Conservation (phyloP, 2,329 filamentous ascomycete genomes). For the Botrytis tulipae region DNA sequence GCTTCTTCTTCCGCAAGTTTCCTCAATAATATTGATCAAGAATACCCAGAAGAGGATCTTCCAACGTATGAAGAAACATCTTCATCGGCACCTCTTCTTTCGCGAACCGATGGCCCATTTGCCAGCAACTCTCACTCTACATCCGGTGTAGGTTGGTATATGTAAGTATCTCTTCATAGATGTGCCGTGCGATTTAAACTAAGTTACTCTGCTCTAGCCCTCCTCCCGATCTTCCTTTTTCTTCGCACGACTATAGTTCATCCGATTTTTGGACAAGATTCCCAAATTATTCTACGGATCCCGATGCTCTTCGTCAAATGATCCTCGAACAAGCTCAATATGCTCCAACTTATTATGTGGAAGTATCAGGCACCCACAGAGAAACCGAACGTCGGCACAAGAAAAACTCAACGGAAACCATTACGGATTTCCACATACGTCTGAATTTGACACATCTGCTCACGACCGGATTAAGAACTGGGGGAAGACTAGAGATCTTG, state of each 20-base stretch:
- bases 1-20: constrained; percentile 31
- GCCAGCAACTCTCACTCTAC: not conserved
- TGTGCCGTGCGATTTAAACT: not conserved
- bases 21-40: constrained; percentile 25
- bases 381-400: constrained; percentile 36
- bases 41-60: constrained; percentile 29
- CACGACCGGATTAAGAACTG: constrained; percentile 44
- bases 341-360: constrained; percentile 34
- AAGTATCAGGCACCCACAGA: constrained; percentile 38
- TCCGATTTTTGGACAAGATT: constrained; percentile 34
- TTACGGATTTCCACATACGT: constrained; percentile 59
- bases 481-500: constrained; percentile 50
- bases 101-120: not conserved
- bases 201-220: constrained; percentile 11
- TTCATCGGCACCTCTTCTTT: constrained; percentile 14
- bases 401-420: constrained; percentile 48
- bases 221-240: constrained; percentile 32
- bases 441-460: constrained; percentile 60
- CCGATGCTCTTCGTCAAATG: constrained; percentile 30
- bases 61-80: constrained; percentile 28
- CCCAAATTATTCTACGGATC: constrained; percentile 32
- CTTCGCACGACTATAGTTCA: constrained; percentile 29
- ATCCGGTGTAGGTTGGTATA: constrained; percentile 9
- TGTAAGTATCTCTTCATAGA: not conserved
- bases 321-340: constrained; percentile 34